Evolutionary conservation across 176 grass and related monocot species (phyloP).

Genomic region (Zea mays): DNA sequence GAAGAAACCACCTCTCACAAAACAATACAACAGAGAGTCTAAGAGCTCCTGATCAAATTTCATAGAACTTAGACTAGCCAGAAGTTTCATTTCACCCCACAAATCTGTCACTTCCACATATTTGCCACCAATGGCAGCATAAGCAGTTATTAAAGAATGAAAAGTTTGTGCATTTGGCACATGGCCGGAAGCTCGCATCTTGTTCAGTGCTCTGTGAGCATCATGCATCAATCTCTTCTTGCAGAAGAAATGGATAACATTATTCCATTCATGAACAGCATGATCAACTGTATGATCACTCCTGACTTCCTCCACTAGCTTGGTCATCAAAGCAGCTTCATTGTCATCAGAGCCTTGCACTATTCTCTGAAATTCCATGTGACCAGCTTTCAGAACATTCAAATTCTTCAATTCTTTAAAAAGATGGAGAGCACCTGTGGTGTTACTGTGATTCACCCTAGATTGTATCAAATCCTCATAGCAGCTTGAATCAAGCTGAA

Average conservation of each 20-base stretch:
- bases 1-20: constrained; percentile 93
- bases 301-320: constrained; percentile 80
- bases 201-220: constrained; percentile 83
- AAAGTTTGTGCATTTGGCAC: constrained; percentile 73
- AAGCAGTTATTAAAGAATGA: constrained; percentile 75
- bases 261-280: constrained; percentile 89
- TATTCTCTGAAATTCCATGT: constrained; percentile 53
- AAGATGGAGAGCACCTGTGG: constrained; percentile 52
- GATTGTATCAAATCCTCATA: constrained; percentile 72
- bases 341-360: constrained; percentile 24
- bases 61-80: constrained; percentile 59
- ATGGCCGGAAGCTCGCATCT: constrained; percentile 75
- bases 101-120: constrained; percentile 83
- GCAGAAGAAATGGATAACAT: constrained; percentile 92
- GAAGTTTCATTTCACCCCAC: constrained; percentile 94
- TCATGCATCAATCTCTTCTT: constrained; percentile 87
- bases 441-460: constrained; percentile 50
- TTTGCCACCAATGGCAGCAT: constrained; percentile 84
- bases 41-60: constrained; percentile 85
- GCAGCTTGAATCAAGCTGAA: constrained; percentile 70
- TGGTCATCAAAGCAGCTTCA: constrained; percentile 63
- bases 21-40: constrained; percentile 91
- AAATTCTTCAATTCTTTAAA: constrained; percentile 67
- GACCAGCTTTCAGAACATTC: constrained; percentile 52
- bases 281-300: constrained; percentile 51